These are phyloP conservation scores for Stylosanthes scabra DNA, from an alignment of 331 rosid species.

Conservation along the genomic window DNA sequence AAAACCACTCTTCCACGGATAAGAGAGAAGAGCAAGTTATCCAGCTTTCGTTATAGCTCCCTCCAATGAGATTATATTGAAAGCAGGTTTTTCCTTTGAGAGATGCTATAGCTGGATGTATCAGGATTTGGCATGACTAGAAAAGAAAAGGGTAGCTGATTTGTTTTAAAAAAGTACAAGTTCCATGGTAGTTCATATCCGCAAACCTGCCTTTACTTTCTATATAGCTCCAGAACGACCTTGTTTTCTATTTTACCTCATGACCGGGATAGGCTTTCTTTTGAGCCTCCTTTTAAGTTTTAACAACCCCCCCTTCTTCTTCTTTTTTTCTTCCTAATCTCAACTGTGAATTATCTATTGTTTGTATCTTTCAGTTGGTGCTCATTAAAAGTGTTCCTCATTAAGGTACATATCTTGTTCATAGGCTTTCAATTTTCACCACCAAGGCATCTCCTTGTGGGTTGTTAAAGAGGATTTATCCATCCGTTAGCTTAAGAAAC, in stretches of 20 bases:
- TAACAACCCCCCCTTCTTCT: too few species aligned
- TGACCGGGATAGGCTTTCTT: conserved; percentile 1
- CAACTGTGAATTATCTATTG: conserved; percentile 40
- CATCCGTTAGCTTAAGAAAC: background rate
- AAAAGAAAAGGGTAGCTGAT: conserved; percentile 25
- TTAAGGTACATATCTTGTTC: conserved; percentile 7
- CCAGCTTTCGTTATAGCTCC: conserved; percentile 52
- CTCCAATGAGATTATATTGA: conserved; percentile 9
- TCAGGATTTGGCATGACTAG: conserved; percentile 1
- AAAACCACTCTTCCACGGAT: conserved; percentile 36
- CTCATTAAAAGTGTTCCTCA: background rate
- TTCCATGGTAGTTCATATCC: conserved; percentile 42
- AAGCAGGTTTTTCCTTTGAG: conserved; percentile 23
- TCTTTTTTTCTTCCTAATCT: background rate
- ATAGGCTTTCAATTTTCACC: background rate
- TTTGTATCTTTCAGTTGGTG: background rate
- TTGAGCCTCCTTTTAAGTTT: background rate
- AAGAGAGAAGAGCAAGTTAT: conserved; percentile 54
- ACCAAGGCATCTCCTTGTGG: background rate
- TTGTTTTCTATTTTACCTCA: background rate
- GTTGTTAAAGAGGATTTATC: background rate
- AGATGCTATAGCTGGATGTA: conserved; percentile 25
- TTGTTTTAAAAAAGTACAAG: conserved; percentile 35
- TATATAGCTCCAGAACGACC: background rate
- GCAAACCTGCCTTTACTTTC: conserved; percentile 26